Evolutionary conservation across 2,329 filamentous ascomycete species (phyloP), one percentile per base, ranked within the genome.

Genomic region (Scolecobasidium constrictum): DNA sequence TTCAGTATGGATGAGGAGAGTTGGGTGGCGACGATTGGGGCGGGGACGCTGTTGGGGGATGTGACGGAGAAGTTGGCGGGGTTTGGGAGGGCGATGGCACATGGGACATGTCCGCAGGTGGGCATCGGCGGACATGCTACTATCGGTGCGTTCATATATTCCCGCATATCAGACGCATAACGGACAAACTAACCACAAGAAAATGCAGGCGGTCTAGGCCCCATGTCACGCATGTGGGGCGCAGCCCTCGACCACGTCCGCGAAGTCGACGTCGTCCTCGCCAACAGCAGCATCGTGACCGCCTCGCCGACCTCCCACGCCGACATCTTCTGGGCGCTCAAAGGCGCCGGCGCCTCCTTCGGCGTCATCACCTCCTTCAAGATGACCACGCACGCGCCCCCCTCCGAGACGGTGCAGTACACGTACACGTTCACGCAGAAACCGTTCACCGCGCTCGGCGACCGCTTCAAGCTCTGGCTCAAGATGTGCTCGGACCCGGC

Each of bases 401-500:
- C 45, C 4, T 18, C 20, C 4, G 13, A 47, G 23, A 33, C 35
- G 5, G 31, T 47, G 4, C 18, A 40, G 16, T 47, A 46, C 35
- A 18, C 35, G 13, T 46, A 48, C 18, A 40, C 23, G 5, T 46
- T 45, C 35, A 20, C 28, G n/a, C 16, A 21, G 3, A 7, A 3
- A 12, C 22, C 42, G 7, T 41, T 44, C 26, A 7, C 18, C 13
- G 5, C 16, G 7, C 39, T 35, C 26, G 69, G 70, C 0, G 52
- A 62, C 5, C 51, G 73, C 0, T 78, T 73, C 56, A 63, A 68
- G 44, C 57, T 67, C 12, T 82, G 78, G 78, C 77, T 81, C 47
- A 60, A 62, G 1, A 60, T 81, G 11, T 61, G 76, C 28, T 57
- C 65, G 1, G 70, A 79, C 44, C 69, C 72, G 2, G 53, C 63